Evolutionary conservation across 345 rosid species (phyloP).

Genomic region (Eucalyptus tenuipes): DNA sequence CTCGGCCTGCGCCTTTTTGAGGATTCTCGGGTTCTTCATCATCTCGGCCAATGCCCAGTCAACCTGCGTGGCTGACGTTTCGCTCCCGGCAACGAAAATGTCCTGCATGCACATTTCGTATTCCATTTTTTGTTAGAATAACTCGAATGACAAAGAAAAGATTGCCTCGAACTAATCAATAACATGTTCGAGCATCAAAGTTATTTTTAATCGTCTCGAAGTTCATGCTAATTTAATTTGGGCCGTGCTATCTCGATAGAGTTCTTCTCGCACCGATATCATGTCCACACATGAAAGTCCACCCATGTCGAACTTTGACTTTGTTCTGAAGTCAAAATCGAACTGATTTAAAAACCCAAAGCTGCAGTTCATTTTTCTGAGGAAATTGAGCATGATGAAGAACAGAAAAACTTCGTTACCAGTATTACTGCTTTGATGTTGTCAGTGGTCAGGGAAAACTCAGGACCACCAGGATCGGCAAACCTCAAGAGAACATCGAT

Average conservation of each 20-base stretch:
- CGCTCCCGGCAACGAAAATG: slow-evolving; percentile 10
- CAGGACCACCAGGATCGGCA: not conserved
- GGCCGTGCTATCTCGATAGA: not conserved
- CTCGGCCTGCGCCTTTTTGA: slow-evolving; percentile 14
- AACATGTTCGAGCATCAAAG: not conserved
- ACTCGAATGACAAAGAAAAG: not conserved
- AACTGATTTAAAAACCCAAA: not conserved
- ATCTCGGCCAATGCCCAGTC: slow-evolving; percentile 21
- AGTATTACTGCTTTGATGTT: slow-evolving; percentile 14
- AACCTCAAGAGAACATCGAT: slow-evolving; percentile 7
- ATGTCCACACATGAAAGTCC: not conserved
- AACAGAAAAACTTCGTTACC: not conserved
- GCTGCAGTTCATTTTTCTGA: not conserved
- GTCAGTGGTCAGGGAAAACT: not conserved
- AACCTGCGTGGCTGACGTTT: slow-evolving; percentile 8
- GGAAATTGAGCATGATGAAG: not conserved
- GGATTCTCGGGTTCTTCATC: slow-evolving; percentile 7
- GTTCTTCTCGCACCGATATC: not conserved
- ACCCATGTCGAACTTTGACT: too few relatives aligned
- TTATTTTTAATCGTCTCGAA: not conserved
- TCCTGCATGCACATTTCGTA: not conserved
- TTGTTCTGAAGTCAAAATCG: not conserved
- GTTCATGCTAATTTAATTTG: not conserved
- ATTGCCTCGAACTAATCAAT: too few relatives aligned
- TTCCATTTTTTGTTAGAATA: not conserved